Base-by-base conservation (phyloP, 2,329 filamentous ascomycete genomes). In the Zasmidium cellare region DNA sequence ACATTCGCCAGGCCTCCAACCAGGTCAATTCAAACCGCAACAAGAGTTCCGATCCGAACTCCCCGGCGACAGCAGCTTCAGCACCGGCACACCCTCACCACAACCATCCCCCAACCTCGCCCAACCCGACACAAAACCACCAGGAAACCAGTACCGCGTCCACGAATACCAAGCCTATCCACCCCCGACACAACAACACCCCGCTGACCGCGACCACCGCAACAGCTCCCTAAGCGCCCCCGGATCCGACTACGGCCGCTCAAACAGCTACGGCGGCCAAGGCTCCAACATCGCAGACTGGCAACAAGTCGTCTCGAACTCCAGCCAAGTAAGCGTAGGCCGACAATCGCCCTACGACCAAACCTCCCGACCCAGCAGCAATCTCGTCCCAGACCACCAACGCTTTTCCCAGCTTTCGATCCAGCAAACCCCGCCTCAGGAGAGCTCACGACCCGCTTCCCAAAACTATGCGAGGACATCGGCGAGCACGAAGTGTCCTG, bases 31-130 rank as follows among this genome's bases (percentile, higher is more conserved):
- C n/a, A 65, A 63, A 44, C 49, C 64, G 31, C 53, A 60, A 12
- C 52, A 60, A 20, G 51, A 56, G 45, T 70, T 71, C 57, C 58
- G 61, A 19, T 65, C 68, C 3, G 69, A 72, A 53, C 56, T 72
- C 5, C 66, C 67, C 2, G 67, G 67, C 44, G 67, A 71, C 50
- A 62, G 53, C 50, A 59, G 52, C 44, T 63, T 62, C 46, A 46
- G 51, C 54, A 44, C 44, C 24, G 22, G 18, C 22, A 41, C 35
- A 55, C 55, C 62, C 14, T 59, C 64, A 41, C 58, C 64, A 2
- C 60, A 63, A 44, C 59, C 61, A 25, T 63, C 61, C 9, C 60
- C 63, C 23, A 47, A 59, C 25, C 54, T 54, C 14, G 51, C 53
- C 46, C n/a, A 59, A 51, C 20, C 24, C 14, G 31, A 49, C 47